These are phyloP conservation scores for Auricularia sp. DNA, from an alignment of 768 basidiomycete species.

Conservation along the genomic window DNA sequence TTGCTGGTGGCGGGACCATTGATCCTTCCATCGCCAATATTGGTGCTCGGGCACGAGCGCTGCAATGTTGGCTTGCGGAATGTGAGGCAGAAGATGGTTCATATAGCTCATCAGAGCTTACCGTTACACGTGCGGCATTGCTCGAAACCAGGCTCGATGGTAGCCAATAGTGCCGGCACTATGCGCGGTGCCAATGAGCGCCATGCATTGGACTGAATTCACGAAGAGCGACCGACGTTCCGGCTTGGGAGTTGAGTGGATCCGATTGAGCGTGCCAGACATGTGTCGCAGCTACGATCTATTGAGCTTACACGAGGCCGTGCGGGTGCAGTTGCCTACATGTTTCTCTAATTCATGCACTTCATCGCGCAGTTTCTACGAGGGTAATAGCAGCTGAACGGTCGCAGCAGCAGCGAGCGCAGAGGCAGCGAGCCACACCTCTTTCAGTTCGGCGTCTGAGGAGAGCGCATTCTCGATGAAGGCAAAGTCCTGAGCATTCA, in stretches of 20 bases:
- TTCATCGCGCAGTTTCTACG: conserved; percentile 72
- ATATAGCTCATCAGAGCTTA: conserved; percentile 15
- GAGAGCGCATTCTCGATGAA: conserved; percentile 52
- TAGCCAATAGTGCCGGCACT: conserved; percentile 55
- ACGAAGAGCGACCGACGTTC: conserved; percentile 32
- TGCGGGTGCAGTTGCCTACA: background rate
- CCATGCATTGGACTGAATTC: background rate
- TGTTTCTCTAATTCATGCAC: conserved; percentile 65
- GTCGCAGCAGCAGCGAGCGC: background rate
- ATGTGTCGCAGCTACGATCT: conserved; percentile 43
- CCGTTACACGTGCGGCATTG: conserved; percentile 43
- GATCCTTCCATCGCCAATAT: conserved; percentile 78
- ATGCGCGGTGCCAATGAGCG: background rate
- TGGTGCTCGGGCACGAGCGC: conserved; percentile 56
- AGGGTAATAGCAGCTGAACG: conserved; percentile 8
- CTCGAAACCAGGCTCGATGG: conserved; percentile 44
- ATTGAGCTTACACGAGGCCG: background rate
- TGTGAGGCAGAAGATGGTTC: background rate
- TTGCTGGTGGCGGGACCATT: conserved; percentile 57
- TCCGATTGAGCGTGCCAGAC: conserved; percentile 66
- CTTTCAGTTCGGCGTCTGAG: conserved; percentile 51
- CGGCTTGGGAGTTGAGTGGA: conserved; percentile 61
- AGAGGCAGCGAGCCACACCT: conserved; percentile 33
- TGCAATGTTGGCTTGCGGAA: conserved; percentile 12
- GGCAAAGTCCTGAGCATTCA: conserved; percentile 50